Evolutionary conservation across 495 filamentous ascomycete genomes (phyloP).

Genomic region (Podospora tetraspora): DNA sequence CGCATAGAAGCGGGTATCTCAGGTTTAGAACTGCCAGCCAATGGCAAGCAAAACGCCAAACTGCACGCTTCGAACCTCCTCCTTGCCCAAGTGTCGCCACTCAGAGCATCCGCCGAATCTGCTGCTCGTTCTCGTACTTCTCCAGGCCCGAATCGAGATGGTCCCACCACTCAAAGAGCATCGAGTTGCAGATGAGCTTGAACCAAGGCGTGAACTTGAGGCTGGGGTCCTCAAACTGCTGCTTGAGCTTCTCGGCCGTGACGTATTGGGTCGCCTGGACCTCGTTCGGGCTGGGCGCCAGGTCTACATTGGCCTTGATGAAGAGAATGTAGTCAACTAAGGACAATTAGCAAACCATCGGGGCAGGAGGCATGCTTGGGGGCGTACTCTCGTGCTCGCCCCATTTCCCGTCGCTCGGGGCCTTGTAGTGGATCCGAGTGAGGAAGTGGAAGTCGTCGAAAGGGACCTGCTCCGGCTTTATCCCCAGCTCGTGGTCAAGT

Average conservation of each 20-base stretch:
- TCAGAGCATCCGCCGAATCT: slow-evolving; percentile 75
- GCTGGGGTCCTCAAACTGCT: slow-evolving; percentile 72
- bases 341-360: slow-evolving; percentile 8
- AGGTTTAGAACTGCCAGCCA: slow-evolving; percentile 18
- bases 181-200: slow-evolving; percentile 94
- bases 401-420: slow-evolving; percentile 95
- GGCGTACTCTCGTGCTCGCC: slow-evolving; percentile 93
- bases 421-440: slow-evolving; percentile 96
- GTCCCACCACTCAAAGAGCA: slow-evolving; percentile 99
- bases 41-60: slow-evolving; percentile 4
- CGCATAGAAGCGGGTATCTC: slow-evolving; percentile 28
- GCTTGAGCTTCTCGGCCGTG: slow-evolving; percentile 71
- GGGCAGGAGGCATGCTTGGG: neutral
- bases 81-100: neutral
- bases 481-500: slow-evolving; percentile 89
- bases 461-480: slow-evolving; percentile 85
- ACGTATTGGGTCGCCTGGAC: slow-evolving; percentile 80
- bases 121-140: slow-evolving; percentile 76
- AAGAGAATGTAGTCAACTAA: slow-evolving; percentile 98
- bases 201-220: slow-evolving; percentile 98
- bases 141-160: slow-evolving; percentile 76
- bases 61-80: neutral
- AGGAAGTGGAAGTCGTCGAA: slow-evolving; percentile 88
- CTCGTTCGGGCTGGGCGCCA: slow-evolving; percentile 80
- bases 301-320: slow-evolving; percentile 87